Base-by-base conservation (phyloP, 768 basidiomycete species). In the Hygrocybe coccinea region DNA sequence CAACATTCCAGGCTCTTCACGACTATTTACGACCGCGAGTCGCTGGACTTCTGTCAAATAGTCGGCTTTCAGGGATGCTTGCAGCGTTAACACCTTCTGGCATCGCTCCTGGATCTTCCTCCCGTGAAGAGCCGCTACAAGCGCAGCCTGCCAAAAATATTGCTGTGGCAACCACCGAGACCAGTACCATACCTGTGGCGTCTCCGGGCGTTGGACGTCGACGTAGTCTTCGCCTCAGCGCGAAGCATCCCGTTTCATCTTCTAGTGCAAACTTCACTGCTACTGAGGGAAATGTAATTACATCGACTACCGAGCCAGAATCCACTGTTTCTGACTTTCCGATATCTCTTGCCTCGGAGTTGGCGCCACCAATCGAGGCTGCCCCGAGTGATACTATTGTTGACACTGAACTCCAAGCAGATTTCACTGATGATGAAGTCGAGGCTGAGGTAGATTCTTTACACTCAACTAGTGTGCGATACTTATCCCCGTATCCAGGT, bases 1-100 rank as follows among this genome's bases (percentile, higher is more conserved):
- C 97, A 1, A 97, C 94, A 1, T 93, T 98, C 80, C 93, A 97
- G 68, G 94, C 95, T 1, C 79, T 98, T 29, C 91, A 97, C 64
- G 95, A 97, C 68, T 99, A 97, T 68, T 81, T 98, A 11, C 87
- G 93, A 1, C 95, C 95, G 22, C 82, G 92, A 3, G 86, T 97
- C 33, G 77, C 91, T 5, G 90, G 91, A 0, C 67, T 89, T 21
- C 67, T 87, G 50, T 78, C 79, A 8, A 74, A 79, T 55, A 77
- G 79, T 25, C 81, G 93, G 12, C 71, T 95, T 24, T 87, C 89
- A 9, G 87, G 86, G 47, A 93, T 95, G 87, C 81, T 97, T 46
- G 91, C 94, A n/a, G 88, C 93, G 14, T 77, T 95, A 55, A 85
- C 89, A 7, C 85, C 87, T 5, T 84, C 86, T 29, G 87, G 88